These are phyloP conservation scores for Monosporascus cannonballus DNA, from an alignment of 2,329 filamentous ascomycete genomes.

Conservation along the genomic window DNA sequence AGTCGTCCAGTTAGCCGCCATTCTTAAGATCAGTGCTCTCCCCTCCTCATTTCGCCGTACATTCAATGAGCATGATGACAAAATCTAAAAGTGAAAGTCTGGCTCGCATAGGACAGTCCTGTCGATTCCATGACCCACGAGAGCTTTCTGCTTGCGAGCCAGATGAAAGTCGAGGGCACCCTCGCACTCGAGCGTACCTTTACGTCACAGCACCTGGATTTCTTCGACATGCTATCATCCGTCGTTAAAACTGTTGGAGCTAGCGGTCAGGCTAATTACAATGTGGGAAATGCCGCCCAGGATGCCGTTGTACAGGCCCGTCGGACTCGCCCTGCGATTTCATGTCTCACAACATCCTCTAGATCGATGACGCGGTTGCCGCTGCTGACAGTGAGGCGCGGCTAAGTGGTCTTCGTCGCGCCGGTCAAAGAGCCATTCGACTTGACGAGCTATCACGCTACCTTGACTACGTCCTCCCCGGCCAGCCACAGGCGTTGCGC, in stretches of 20 bases:
- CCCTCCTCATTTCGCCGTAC: neutral
- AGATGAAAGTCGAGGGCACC: constrained; percentile 7
- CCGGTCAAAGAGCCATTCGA: constrained; percentile 3
- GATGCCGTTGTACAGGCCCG: constrained; percentile 7
- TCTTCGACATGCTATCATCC: constrained; percentile 9
- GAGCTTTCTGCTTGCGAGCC: constrained; percentile 1
- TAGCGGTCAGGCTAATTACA: constrained; percentile 10
- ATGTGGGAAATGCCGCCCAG: constrained; percentile 11
- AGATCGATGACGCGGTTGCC: constrained; percentile 8
- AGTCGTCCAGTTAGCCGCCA: constrained; percentile 8
- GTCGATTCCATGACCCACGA: constrained; percentile 9
- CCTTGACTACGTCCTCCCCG: constrained; percentile 5
- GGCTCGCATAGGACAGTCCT: constrained; percentile 5
- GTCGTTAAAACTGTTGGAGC: constrained; percentile 6
- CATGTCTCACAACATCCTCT: constrained; percentile 7
- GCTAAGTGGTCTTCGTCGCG: constrained; percentile 1
- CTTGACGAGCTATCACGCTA: constrained; percentile 4
- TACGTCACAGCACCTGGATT: constrained; percentile 1
- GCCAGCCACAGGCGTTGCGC: neutral
- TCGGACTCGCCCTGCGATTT: constrained; percentile 2
- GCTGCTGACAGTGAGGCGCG: constrained; percentile 4
- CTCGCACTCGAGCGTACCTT: constrained; percentile 3
- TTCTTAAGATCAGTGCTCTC: constrained; percentile 7
- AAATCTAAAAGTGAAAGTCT: neutral
- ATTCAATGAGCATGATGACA: neutral